phyloP scores from a whole-genome alignment of 192 early-diverging fungal genomes.

The Martensiomyces pterosporus region DNA sequence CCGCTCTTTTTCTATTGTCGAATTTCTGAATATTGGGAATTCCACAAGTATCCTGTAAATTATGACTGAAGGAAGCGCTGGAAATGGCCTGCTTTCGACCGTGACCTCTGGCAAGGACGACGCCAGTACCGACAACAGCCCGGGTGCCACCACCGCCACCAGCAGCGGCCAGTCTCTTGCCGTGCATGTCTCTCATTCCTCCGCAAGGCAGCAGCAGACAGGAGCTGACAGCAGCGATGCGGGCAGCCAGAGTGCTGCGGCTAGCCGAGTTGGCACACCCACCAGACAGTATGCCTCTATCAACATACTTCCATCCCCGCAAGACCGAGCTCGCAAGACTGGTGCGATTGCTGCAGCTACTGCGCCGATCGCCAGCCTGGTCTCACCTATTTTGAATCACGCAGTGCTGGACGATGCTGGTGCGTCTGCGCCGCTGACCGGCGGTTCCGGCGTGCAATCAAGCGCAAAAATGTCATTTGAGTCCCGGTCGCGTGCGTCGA shows the following conservation, averaged over 20 bases:
- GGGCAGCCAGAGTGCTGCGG: no score
- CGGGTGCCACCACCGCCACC: not conserved
- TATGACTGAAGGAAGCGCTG: constrained; percentile 14
- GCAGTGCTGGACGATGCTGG: constrained; percentile 10
- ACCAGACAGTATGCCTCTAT: constrained; percentile 32
- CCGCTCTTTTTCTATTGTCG: not conserved
- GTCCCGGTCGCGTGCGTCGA: constrained; percentile 7
- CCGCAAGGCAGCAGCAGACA: no score
- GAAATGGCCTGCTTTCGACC: constrained; percentile 18
- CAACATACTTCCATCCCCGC: constrained; percentile 19
- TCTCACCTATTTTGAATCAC: constrained; percentile 11
- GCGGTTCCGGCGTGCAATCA: not conserved
- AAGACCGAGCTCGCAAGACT: constrained; percentile 10
- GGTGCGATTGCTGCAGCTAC: constrained; percentile 17
- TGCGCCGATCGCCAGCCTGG: constrained; percentile 8
- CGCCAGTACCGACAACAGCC: not conserved
- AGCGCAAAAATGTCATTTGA: constrained; percentile 1
- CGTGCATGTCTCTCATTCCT: constrained; percentile 1
- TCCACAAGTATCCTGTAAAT: constrained; percentile 5
- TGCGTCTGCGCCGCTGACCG: constrained; percentile 8
- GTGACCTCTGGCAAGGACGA: no score
- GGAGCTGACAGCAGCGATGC: no score
- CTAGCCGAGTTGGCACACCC: not conserved
- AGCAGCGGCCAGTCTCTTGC: no score
- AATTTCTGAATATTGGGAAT: not conserved